Conservation (phyloP, 1,284 basidiomycete species). For the Tilletia walkeri region DNA sequence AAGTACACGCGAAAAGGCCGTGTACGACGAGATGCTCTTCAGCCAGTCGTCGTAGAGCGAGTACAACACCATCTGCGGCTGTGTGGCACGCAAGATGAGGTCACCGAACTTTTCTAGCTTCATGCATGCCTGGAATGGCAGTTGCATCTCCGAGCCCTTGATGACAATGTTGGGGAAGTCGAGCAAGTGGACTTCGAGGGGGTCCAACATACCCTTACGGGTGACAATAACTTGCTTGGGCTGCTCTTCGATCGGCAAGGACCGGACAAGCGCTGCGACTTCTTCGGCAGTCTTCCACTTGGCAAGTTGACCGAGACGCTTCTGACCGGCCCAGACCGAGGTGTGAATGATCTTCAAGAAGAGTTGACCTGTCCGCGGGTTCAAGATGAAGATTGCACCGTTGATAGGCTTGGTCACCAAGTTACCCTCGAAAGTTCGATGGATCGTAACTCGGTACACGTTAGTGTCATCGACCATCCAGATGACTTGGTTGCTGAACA, state of each 20-base stretch:
- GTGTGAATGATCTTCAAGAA: conserved; percentile 99
- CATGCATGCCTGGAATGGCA: conserved; percentile 99
- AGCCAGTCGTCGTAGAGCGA: conserved; percentile 99
- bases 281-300: conserved; percentile 99
- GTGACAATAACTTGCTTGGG: conserved; percentile 99
- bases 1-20: conserved; percentile 96
- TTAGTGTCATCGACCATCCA: conserved; percentile 99
- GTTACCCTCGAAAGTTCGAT: conserved; percentile 99
- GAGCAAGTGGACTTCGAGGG: conserved; percentile 88
- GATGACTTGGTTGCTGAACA: conserved; percentile 99
- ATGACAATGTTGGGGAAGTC: conserved; percentile 99
- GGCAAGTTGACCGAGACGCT: conserved; percentile 96
- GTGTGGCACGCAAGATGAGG: conserved; percentile 89
- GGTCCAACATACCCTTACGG: conserved; percentile 92
- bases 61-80: conserved; percentile 99
- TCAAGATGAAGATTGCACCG: conserved; percentile 99
- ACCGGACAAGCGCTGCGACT: conserved; percentile 94
- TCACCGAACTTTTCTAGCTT: conserved; percentile 99
- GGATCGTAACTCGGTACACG: conserved; percentile 98
- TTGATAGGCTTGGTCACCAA: conserved; percentile 99
- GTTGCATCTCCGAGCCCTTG: conserved; percentile 95
- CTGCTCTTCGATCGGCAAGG: conserved; percentile 96
- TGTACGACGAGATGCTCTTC: conserved; percentile 97
- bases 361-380: conserved; percentile 94
- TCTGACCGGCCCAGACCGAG: conserved; percentile 99